phyloP scores from a whole-genome alignment of 768 basidiomycete species.

The Suillus bovinus region DNA sequence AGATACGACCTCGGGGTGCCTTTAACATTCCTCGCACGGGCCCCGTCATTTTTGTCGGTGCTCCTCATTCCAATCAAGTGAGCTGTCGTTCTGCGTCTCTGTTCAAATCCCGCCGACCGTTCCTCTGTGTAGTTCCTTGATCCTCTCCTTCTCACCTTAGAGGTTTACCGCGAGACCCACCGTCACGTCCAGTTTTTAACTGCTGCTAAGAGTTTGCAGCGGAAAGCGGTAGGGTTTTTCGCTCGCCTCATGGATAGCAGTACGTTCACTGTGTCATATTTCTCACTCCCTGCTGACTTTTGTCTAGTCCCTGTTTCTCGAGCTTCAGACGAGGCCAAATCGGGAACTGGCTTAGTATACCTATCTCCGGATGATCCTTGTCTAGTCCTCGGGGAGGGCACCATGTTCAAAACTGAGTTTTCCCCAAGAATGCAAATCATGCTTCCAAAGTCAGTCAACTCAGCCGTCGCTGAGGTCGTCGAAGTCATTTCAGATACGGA shows the following conservation, averaged over 20 bases:
- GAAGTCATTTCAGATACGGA: conserved; percentile 90
- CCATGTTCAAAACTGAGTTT: conserved; percentile 75
- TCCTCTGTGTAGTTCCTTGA: conserved; percentile 75
- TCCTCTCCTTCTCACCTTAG: conserved; percentile 78
- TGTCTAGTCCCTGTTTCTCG: conserved; percentile 85
- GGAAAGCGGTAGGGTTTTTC: conserved; percentile 78
- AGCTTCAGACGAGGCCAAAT: conserved; percentile 81
- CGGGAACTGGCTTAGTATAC: conserved; percentile 71
- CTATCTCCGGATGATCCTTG: conserved; percentile 78
- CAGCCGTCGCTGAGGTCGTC: conserved; percentile 76
- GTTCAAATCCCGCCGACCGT: conserved; percentile 15
- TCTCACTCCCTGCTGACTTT: conserved; percentile 13
- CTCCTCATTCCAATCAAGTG: conserved; percentile 92
- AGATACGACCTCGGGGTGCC: conserved; percentile 90
- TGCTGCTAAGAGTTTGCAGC: conserved; percentile 86
- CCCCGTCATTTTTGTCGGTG: conserved; percentile 90
- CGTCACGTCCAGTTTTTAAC: conserved; percentile 84
- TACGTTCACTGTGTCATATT: conserved; percentile 37
- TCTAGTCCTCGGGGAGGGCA: conserved; percentile 79
- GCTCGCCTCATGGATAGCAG: conserved; percentile 86
- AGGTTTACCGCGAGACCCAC: conserved; percentile 82
- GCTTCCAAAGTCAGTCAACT: conserved; percentile 79
- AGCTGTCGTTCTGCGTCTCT: conserved; percentile 15
- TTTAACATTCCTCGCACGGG: conserved; percentile 92
- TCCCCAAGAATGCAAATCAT: conserved; percentile 80